These are phyloP conservation scores for Balansia obtecta DNA, from an alignment of 2,329 filamentous ascomycete genomes.

Conservation along the genomic window DNA sequence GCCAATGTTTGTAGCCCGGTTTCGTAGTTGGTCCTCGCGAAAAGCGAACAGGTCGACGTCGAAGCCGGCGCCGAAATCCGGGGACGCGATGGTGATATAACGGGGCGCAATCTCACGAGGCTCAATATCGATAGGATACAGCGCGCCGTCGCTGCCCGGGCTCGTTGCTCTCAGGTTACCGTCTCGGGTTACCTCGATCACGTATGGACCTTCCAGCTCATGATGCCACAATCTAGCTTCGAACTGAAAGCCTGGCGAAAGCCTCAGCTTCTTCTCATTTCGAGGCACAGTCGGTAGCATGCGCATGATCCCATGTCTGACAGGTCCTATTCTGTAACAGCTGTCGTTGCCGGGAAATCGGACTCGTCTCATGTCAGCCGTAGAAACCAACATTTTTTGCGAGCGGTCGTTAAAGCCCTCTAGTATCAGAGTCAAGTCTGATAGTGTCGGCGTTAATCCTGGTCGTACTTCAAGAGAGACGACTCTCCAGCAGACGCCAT, in stretches of 20 bases:
- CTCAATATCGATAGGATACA: neutral
- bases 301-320: no score
- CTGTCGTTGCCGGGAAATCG: neutral
- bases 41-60: neutral
- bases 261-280: no score
- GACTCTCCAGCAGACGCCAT: neutral
- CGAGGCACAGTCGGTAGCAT: no score
- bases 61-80: neutral
- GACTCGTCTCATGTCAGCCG: neutral
- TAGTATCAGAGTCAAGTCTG: neutral
- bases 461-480: neutral
- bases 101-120: neutral
- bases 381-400: neutral
- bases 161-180: neutral
- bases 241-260: neutral
- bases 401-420: neutral
- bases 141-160: neutral
- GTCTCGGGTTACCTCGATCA: neutral
- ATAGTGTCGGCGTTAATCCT: neutral
- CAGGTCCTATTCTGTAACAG: no score
- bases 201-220: neutral
- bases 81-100: neutral
- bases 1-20: neutral
- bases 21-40: neutral
- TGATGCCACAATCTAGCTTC: neutral